These are phyloP conservation scores for Gloeopeniophorella convolvens DNA, from an alignment of 768 basidiomycete genomes.

Conservation along the genomic window DNA sequence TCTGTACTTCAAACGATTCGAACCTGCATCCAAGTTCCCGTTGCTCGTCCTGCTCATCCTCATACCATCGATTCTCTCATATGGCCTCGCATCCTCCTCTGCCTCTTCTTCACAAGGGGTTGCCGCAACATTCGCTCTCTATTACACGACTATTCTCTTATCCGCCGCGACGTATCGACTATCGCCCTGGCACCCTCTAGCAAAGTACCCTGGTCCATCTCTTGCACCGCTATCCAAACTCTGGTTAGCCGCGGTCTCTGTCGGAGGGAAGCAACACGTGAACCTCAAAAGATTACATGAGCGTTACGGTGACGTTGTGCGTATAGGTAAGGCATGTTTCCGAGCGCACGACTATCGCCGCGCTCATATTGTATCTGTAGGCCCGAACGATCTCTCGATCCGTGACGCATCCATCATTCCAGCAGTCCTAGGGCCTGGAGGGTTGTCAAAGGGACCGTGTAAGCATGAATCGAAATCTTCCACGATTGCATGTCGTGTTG, in stretches of 20 bases:
- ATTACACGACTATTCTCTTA: too few relatives aligned
- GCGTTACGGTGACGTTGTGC: constrained; percentile 32
- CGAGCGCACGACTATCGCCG: not conserved
- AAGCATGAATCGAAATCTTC: constrained; percentile 10
- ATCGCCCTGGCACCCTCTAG: too few relatives aligned
- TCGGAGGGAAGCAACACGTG: constrained; percentile 27
- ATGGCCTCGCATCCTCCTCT: too few relatives aligned
- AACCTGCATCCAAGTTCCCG: too few relatives aligned
- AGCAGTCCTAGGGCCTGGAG: constrained; percentile 30
- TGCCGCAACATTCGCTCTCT: too few relatives aligned
- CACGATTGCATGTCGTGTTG: too few relatives aligned
- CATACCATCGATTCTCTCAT: too few relatives aligned
- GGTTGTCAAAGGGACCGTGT: constrained; percentile 39
- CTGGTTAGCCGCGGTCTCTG: constrained; percentile 21
- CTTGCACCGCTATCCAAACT: constrained; percentile 27
- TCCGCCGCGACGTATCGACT: too few relatives aligned
- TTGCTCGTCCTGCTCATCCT: too few relatives aligned
- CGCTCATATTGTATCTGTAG: constrained; percentile 34
- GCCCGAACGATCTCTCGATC: too few relatives aligned
- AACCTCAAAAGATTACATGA: constrained; percentile 30
- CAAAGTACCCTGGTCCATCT: constrained; percentile 31
- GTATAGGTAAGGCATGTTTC: constrained; percentile 27
- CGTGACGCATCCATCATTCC: constrained; percentile 29
- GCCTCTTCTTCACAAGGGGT: too few relatives aligned
- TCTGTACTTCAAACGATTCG: too few relatives aligned